Evolutionary conservation across 2,329 filamentous ascomycete species (phyloP), one percentile per base, ranked within the genome.

Genomic region (Mollisia scopiformis): DNA sequence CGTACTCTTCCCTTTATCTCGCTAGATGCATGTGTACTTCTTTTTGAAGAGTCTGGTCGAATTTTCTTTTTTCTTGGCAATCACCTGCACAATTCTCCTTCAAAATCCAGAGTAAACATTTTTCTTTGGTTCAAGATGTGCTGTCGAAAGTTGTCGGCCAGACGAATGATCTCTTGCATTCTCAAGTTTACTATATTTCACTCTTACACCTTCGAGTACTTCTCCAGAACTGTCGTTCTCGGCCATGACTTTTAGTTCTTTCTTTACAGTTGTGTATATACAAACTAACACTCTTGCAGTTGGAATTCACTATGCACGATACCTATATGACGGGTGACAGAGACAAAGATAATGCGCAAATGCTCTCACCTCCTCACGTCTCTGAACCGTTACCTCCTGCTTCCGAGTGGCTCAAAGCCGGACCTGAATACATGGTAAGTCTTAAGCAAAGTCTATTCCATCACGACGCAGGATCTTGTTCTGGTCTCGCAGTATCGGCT

Each of bases 351-450:
- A 56, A 50, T 14, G 41, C 41, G 3, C 57, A 52, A 33, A 21
- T 50, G 16, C 25, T 61, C 31, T 50, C 60, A 59, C 68, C 66
- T 35, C 57, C 60, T 58, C 64, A 56, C 56, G 39, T 49, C 49
- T 6, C 41, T 4, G 51, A 55, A 21, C 63, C 67, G 5, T 39
- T 70, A 4, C 69, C 71, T 16, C 68, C 71, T 25, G 66, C 68
- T n/a, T 58, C 63, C 6, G 80, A 82, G 31, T 91, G 85, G 71
- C 79, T 92, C 54, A 82, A 82, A 53, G 89, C 90, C 1, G 84
- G 87, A 2, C 79, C 80, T 8, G 82, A 88, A 41, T 68, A 67
- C 50, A 70, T 70, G 11, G 43, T 47, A 28, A 27, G 43, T 27
- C 43, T 27, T 19, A 43, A 6, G n/a, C n/a, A n/a, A n/a, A n/a